A percentile compares a stretch with the other conserved stretches of the same genome.
Evolutionary conservation across 129 eudicot genomes (phyloP).

Genomic region (Kitagawia praeruptora): DNA sequence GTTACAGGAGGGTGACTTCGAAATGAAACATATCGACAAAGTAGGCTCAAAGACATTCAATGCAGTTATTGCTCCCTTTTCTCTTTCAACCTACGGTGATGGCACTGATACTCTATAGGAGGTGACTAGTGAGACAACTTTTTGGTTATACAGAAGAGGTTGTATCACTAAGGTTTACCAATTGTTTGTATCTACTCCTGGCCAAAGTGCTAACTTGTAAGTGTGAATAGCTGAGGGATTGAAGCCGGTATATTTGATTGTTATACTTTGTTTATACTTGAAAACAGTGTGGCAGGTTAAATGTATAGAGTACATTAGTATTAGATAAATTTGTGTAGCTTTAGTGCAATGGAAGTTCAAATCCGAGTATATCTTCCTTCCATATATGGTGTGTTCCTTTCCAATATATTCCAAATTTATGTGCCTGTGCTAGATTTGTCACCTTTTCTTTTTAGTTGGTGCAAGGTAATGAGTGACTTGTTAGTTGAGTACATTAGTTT

Average conservation of each 20-base stretch:
- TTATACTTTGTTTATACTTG: neutral
- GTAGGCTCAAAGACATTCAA: constrained; percentile 65
- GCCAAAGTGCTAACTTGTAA: neutral
- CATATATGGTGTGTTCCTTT: neutral
- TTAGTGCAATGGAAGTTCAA: neutral
- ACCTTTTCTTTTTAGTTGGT: neutral
- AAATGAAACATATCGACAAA: constrained; percentile 85
- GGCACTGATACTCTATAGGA: constrained; percentile 43
- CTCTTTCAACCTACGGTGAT: constrained; percentile 73
- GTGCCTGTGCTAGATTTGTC: neutral
- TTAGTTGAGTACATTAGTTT: neutral
- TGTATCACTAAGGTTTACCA: neutral
- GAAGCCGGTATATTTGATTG: neutral
- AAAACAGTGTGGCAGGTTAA: neutral
- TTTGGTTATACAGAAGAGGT: neutral
- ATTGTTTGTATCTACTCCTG: neutral
- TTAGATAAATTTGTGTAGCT: neutral
- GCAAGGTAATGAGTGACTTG: neutral
- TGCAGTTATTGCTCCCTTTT: constrained; percentile 72
- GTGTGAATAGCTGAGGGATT: neutral
- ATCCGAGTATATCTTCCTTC: neutral
- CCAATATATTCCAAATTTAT: neutral
- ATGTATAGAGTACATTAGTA: neutral
- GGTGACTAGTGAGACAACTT: neutral
- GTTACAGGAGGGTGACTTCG: constrained; percentile 77